These are phyloP conservation scores for Teunomyces cretensis DNA, from an alignment of 805 yeast species.

Conservation along the genomic window DNA sequence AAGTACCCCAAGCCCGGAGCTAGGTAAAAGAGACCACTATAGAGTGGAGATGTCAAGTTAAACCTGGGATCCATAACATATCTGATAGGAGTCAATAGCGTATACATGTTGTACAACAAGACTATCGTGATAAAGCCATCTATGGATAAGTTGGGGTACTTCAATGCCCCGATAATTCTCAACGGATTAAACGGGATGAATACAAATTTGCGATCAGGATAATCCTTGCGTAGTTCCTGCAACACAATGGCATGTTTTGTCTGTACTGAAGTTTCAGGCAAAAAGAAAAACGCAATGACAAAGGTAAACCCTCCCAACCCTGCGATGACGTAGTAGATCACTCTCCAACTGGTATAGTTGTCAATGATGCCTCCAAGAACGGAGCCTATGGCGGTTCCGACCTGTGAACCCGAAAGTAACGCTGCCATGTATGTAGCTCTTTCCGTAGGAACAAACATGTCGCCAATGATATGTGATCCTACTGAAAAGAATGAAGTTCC, in stretches of 20 bases:
- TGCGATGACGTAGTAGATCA: conserved; percentile 49
- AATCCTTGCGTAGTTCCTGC: conserved; percentile 16
- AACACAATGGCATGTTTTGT: conserved; percentile 27
- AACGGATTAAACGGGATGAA: conserved; percentile 48
- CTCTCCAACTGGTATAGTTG: conserved; percentile 53
- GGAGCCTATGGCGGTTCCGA: conserved; percentile 56
- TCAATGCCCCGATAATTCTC: conserved; percentile 41
- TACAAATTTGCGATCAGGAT: conserved; percentile 36
- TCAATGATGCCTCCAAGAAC: conserved; percentile 53
- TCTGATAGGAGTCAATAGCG: conserved; percentile 54
- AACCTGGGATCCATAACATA: conserved; percentile 57
- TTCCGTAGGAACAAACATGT: conserved; percentile 48
- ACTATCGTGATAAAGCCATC: conserved; percentile 44
- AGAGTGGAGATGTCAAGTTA: conserved; percentile 45
- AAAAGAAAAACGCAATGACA: conserved; percentile 33
- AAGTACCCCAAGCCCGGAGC: conserved; percentile 60
- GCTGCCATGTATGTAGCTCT: conserved; percentile 54
- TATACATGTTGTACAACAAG: conserved; percentile 50
- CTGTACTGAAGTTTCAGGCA: conserved; percentile 46
- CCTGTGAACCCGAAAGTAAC: conserved; percentile 49
- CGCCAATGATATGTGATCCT: conserved; percentile 53
- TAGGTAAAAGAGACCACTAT: conserved; percentile 52
- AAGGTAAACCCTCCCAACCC: conserved; percentile 42
- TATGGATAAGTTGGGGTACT: conserved; percentile 42
- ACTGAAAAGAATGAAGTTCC: conserved; percentile 57